A percentile compares a stretch with the other conserved stretches of the same genome.
phyloP scores from a whole-genome alignment of 768 basidiomycete species.

The Pleurotus sapidus region DNA sequence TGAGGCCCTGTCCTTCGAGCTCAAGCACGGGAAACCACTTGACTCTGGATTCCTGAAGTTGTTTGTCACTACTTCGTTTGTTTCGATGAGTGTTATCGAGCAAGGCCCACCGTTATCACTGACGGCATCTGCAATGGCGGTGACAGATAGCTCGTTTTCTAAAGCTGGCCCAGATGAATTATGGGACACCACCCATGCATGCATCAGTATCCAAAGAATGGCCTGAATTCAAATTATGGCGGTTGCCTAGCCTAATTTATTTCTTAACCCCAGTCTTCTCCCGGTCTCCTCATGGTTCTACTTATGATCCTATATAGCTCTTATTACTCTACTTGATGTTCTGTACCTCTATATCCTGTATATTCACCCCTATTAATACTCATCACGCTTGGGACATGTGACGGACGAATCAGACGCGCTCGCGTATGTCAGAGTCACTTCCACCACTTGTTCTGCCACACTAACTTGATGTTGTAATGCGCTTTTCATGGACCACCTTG shows the following conservation, averaged over 20 bases:
- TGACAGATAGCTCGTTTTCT: not conserved
- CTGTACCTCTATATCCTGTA: too few relatives aligned
- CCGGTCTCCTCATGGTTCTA: not conserved
- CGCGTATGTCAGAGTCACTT: too few relatives aligned
- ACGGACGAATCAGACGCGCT: too few relatives aligned
- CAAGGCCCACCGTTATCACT: constrained; percentile 26
- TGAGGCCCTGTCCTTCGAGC: constrained; percentile 43
- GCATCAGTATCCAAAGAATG: constrained; percentile 21
- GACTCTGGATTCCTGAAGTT: constrained; percentile 56
- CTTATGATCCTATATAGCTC: not conserved
- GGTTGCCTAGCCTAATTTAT: not conserved
- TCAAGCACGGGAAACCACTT: constrained; percentile 30
- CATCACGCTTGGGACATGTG: too few relatives aligned
- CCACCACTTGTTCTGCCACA: too few relatives aligned
- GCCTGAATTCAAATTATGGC: not conserved
- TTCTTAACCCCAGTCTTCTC: not conserved
- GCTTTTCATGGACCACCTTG: too few relatives aligned
- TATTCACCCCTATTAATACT: too few relatives aligned
- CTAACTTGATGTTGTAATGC: too few relatives aligned
- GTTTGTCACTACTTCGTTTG: constrained; percentile 51
- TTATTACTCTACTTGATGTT: too few relatives aligned
- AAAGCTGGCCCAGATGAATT: constrained; percentile 14
- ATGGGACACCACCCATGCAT: constrained; percentile 28
- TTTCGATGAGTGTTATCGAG: constrained; percentile 47
- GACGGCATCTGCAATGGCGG: not conserved